A percentile compares a stretch with the other conserved stretches of the same genome.
Conservation (phyloP, 1,284 basidiomycete species). For the Leccinum brunneo-olivaceum region DNA sequence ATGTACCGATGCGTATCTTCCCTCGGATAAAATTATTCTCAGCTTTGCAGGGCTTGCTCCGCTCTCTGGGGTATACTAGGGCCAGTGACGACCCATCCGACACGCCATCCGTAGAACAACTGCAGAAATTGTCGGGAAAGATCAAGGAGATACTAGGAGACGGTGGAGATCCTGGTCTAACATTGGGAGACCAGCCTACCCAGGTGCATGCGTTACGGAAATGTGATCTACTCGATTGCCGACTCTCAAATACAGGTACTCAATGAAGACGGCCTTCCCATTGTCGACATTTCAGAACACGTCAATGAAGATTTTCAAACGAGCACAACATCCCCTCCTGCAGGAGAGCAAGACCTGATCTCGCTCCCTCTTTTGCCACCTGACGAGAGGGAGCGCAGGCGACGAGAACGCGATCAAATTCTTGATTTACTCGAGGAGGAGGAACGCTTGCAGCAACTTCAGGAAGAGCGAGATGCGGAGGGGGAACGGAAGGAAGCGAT, state of each 20-base stretch:
- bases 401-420: slow-evolving; percentile 53
- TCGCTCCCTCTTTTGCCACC: slow-evolving; percentile 43
- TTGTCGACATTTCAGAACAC: slow-evolving; percentile 71
- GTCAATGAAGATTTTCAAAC: slow-evolving; percentile 23
- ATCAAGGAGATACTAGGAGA: slow-evolving; percentile 56
- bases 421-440: slow-evolving; percentile 67
- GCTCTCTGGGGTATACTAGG: slow-evolving; percentile 42
- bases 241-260: slow-evolving; percentile 40
- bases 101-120: slow-evolving; percentile 43
- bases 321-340: slow-evolving; percentile 16
- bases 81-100: slow-evolving; percentile 23
- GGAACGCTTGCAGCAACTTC: slow-evolving; percentile 42
- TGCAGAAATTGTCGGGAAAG: slow-evolving; percentile 52
- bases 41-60: slow-evolving; percentile 51
- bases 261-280: slow-evolving; percentile 72
- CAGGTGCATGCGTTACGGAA: slow-evolving; percentile 43
- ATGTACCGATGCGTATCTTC: not conserved
- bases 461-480: slow-evolving; percentile 36
- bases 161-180: slow-evolving; percentile 31
- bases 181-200: slow-evolving; percentile 46
- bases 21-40: slow-evolving; percentile 9
- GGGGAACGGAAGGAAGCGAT: slow-evolving; percentile 40
- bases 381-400: slow-evolving; percentile 42
- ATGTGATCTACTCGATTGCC: slow-evolving; percentile 15
- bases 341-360: slow-evolving; percentile 37